A percentile compares a stretch with the other conserved stretches of the same genome.
Conservation (phyloP, 495 filamentous ascomycete species). For the Penicillium dipodomyicola region DNA sequence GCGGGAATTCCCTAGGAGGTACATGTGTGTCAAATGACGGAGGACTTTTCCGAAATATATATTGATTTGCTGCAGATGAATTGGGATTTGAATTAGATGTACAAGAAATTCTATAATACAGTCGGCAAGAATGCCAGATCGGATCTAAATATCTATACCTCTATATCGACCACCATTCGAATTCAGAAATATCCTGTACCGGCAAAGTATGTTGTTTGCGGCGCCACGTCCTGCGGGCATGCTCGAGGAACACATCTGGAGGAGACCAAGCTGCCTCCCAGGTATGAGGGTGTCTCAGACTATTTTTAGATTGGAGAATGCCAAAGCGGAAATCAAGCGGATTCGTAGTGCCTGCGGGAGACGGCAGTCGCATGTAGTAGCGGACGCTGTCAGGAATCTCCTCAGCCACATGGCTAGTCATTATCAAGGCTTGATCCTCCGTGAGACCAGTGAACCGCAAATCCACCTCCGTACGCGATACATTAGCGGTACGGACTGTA, state of each 20-base stretch:
- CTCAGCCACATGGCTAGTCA: conserved; percentile 85
- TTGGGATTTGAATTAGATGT: conserved; percentile 1
- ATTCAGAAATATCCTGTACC: conserved; percentile 6
- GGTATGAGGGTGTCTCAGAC: conserved; percentile 19
- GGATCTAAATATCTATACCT: conserved; percentile 1
- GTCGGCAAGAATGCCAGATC: not conserved
- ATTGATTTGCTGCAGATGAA: not conserved
- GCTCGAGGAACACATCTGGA: conserved; percentile 16
- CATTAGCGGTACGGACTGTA: not conserved
- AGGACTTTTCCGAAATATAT: not conserved
- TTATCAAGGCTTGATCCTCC: conserved; percentile 72
- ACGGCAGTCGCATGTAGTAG: conserved; percentile 77
- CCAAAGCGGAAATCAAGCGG: conserved; percentile 40
- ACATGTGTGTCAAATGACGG: not conserved
- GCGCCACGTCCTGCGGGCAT: conserved; percentile 1
- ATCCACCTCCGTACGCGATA: not conserved
- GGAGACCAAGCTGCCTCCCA: conserved; percentile 37
- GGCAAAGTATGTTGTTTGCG: not conserved
- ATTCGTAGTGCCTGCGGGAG: conserved; percentile 44
- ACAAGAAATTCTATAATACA: conserved; percentile 3
- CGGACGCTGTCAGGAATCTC: conserved; percentile 80
- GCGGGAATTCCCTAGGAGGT: not conserved
- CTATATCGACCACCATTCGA: conserved; percentile 9
- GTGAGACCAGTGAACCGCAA: conserved; percentile 42
- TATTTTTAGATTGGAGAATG: conserved; percentile 20